A percentile compares a stretch with the other conserved stretches of the same genome.
These are phyloP conservation scores for Diplotaxis tenuifolia DNA, from an alignment of 345 rosid genomes.

Conservation along the genomic window DNA sequence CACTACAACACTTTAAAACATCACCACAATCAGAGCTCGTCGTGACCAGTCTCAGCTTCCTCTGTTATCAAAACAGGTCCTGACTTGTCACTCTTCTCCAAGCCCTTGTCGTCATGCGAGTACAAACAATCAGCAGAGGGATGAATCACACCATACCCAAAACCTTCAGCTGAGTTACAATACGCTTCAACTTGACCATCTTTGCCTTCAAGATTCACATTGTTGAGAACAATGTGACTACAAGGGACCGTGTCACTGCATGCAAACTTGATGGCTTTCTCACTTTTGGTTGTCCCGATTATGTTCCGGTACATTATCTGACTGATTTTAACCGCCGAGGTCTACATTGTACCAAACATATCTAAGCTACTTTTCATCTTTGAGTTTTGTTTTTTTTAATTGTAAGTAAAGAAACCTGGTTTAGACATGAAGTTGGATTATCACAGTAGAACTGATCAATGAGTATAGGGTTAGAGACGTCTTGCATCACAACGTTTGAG, in stretches of 20 bases:
- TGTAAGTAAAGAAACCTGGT: slow-evolving; percentile 56
- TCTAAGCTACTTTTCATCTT: slow-evolving; percentile 14
- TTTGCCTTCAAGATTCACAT: slow-evolving; percentile 71
- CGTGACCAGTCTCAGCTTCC: slow-evolving; percentile 29
- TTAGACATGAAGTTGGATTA: slow-evolving; percentile 69
- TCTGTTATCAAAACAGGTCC: slow-evolving; percentile 1
- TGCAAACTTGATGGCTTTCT: slow-evolving; percentile 84
- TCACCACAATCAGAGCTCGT: slow-evolving; percentile 31
- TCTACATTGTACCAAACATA: slow-evolving; percentile 41
- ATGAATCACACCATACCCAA: slow-evolving; percentile 71
- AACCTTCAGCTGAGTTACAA: slow-evolving; percentile 92
- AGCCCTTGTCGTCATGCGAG: slow-evolving; percentile 60
- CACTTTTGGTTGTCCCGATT: slow-evolving; percentile 75
- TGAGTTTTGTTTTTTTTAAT: not conserved
- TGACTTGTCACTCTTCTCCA: slow-evolving; percentile 17
- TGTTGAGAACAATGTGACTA: slow-evolving; percentile 69
- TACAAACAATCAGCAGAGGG: slow-evolving; percentile 90
- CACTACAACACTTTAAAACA: slow-evolving; percentile 24
- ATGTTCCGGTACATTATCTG: slow-evolving; percentile 88
- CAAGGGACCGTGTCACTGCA: slow-evolving; percentile 95
- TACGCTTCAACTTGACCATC: slow-evolving; percentile 85
- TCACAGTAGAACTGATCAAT: slow-evolving; percentile 99
- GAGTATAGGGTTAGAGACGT: slow-evolving; percentile 83
- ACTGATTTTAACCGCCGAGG: slow-evolving; percentile 81
- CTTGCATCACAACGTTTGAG: slow-evolving; percentile 76